Percentiles rank a stretch among this genome's conserved stretches.
Evolutionary conservation across 768 basidiomycete species (phyloP).

Genomic region (Cystoderma amianthinum): DNA sequence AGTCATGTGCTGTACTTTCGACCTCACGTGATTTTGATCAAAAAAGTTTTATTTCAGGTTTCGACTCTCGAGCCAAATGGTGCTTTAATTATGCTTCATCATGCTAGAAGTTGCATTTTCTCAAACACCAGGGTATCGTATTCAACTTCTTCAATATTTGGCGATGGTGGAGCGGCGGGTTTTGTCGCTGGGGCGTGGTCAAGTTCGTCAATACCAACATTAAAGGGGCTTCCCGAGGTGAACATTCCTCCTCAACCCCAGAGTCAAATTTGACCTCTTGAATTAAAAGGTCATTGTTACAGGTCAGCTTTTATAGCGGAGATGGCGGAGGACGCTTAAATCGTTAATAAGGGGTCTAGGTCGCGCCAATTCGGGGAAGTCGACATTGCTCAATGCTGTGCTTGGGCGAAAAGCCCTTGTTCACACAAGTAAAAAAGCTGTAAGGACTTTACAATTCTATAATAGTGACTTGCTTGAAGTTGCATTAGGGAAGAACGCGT

Average conservation of each 20-base stretch:
- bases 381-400: constrained; percentile 64
- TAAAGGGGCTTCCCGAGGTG: constrained; percentile 39
- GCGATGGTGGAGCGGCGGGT: constrained; percentile 21
- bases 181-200: constrained; percentile 33
- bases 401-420: constrained; percentile 50
- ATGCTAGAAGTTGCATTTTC: too few species aligned
- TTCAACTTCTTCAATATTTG: constrained; percentile 16
- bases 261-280: not conserved
- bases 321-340: too few species aligned
- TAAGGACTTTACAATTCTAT: constrained; percentile 22
- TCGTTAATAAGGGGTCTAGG: too few species aligned
- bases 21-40: too few species aligned
- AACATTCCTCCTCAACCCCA: constrained; percentile 3
- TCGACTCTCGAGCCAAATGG: too few species aligned
- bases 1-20: too few species aligned
- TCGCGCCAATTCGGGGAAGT: constrained; percentile 76
- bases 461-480: not conserved
- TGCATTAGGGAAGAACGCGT: constrained; percentile 59
- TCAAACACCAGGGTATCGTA: constrained; percentile 2
- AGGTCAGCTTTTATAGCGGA: constrained; percentile 28
- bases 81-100: too few species aligned
- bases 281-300: constrained; percentile 34
- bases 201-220: constrained; percentile 27
- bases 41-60: too few species aligned
- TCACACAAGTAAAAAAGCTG: constrained; percentile 65